A percentile compares a stretch with the other conserved stretches of the same genome.
phyloP scores from a whole-genome alignment of 2,329 filamentous ascomycete genomes.

The Aspergillus costaricaensis region DNA sequence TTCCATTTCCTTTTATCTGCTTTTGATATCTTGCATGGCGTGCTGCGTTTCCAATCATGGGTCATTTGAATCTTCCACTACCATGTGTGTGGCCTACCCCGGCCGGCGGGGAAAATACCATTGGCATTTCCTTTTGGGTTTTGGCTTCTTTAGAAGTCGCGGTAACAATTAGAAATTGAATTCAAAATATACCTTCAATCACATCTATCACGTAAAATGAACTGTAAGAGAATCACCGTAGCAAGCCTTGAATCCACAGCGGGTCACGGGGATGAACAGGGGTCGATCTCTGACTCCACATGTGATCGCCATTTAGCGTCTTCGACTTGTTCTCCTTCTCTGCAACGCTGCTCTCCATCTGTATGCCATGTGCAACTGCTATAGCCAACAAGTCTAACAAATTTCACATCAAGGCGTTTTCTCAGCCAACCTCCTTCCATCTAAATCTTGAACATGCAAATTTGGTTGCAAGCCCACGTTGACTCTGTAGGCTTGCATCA shows the following conservation, averaged over 20 bases:
- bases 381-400: too few relatives aligned
- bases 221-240: too few relatives aligned
- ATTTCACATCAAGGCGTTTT: too few relatives aligned
- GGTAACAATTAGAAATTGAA: constrained; percentile 2
- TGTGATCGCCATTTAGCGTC: background rate
- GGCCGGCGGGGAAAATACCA: constrained; percentile 15
- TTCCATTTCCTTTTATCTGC: constrained; percentile 16
- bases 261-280: background rate
- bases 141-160: background rate
- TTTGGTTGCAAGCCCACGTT: background rate
- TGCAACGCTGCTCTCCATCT: background rate
- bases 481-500: background rate
- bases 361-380: background rate
- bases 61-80: constrained; percentile 17
- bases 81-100: constrained; percentile 9
- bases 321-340: background rate
- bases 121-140: constrained; percentile 3
- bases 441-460: too few relatives aligned
- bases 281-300: background rate
- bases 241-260: background rate
- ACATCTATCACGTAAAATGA: too few relatives aligned
- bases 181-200: too few relatives aligned
- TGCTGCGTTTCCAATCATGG: constrained; percentile 18
- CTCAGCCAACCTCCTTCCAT: too few relatives aligned
- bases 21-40: constrained; percentile 22